Evolutionary conservation across 306 rosid genomes (phyloP), one percentile per base, ranked within the genome.

Genomic region (Comarum palustre): DNA sequence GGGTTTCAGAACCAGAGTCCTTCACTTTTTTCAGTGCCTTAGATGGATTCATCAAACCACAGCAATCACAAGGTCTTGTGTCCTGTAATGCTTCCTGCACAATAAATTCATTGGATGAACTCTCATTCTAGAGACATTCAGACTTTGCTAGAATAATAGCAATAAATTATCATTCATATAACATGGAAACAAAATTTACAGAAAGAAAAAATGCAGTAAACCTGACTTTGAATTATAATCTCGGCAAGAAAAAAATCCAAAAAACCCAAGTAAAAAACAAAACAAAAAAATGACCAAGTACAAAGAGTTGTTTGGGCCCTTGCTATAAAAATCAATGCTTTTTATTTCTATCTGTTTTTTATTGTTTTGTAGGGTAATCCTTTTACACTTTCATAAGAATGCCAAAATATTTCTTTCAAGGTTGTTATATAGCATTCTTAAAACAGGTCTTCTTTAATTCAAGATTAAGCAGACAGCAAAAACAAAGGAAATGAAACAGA

Each of bases 61-160:
- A 94, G 71, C 96, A 90, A 67, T 87, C 90, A 74, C 99, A 94
- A 60, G 73, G 86, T 78, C 76, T 80, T 62, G 87, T 46, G 66
- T 82, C 86, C 72, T 38, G 46, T 58, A 17, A 55, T 25, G 58
- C 73, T 42, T 82, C 90, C 99, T 94, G 97, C 83, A 79, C n/a
- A 74, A 73, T 67, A 64, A 70, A 75, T 64, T 58, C 72, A 80
- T 27, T 27, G 25, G 59, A 75, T 82, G 75, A 85, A 66, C 43
- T 41, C 66, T 59, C 39, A 62, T 74, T 68, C 48, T 46, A 46
- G 61, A 71, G 25, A 57, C 62, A 79, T 46, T 15, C 43, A 11
- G 2, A 51, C 34, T 52, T 5, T 68, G 14, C 10, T 17, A 15
- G 31, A 54, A 27, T 1, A 29, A 20, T 65, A n/a, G 34, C 59